Conservation (phyloP, 2,329 filamentous ascomycete genomes). For the Diaporthe ampelina region DNA sequence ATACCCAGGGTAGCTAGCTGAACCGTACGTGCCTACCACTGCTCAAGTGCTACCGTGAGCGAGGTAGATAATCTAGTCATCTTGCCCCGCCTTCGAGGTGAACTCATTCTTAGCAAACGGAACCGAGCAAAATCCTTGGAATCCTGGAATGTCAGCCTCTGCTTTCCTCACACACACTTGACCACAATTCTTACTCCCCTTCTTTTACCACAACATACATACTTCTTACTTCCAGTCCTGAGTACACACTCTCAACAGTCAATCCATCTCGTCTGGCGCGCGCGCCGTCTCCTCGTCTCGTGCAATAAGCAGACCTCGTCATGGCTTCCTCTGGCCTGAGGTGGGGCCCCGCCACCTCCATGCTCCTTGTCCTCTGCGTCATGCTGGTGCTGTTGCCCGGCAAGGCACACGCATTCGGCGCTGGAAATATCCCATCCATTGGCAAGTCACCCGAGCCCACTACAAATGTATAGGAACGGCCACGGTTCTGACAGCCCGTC, state of each 20-base stretch:
- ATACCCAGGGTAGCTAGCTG: slow-evolving; percentile 28
- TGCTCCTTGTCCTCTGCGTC: slow-evolving; percentile 65
- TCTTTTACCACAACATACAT: not conserved
- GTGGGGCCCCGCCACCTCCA: slow-evolving; percentile 58
- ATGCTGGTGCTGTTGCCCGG: slow-evolving; percentile 70
- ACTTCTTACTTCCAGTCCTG: not conserved
- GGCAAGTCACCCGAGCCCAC: slow-evolving; percentile 46
- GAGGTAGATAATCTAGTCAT: slow-evolving; percentile 16
- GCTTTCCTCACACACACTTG: slow-evolving; percentile 6
- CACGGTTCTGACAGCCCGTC: not conserved
- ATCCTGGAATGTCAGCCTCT: slow-evolving; percentile 30
- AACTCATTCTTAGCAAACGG: slow-evolving; percentile 30
- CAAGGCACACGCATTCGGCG: slow-evolving; percentile 74
- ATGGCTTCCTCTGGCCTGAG: slow-evolving; percentile 65
- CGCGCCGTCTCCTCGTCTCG: not conserved
- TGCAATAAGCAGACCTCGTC: slow-evolving; percentile 34
- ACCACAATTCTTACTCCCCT: not conserved
- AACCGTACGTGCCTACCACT: not conserved
- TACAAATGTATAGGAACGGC: too few species aligned
- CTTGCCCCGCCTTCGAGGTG: slow-evolving; percentile 21
- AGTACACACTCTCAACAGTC: not conserved
- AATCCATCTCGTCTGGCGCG: not conserved
- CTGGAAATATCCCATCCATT: slow-evolving; percentile 79
- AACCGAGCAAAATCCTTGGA: slow-evolving; percentile 26
- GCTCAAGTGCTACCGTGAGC: not conserved